A percentile compares a stretch with the other conserved stretches of the same genome.
Conservation (phyloP, 176 grass and related monocot species). For the Panicum miliaceum region DNA sequence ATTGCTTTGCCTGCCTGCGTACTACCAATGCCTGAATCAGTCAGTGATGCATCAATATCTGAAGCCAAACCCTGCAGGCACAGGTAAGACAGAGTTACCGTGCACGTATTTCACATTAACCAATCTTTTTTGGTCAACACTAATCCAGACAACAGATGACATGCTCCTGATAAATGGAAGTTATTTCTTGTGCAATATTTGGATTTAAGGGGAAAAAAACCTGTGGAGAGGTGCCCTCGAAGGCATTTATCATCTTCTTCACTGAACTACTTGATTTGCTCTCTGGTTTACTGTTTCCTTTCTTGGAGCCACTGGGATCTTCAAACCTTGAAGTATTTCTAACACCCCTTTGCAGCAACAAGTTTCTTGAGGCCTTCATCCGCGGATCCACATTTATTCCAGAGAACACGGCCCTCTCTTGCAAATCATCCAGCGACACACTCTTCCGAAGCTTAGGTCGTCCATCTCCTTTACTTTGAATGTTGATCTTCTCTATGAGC, state of each 20-base stretch:
- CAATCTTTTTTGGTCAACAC: background rate
- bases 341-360: background rate
- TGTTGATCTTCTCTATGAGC: constrained; percentile 11
- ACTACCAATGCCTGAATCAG: background rate
- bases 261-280: constrained; percentile 40
- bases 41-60: background rate
- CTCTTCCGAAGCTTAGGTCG: constrained; percentile 21
- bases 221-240: constrained; percentile 41
- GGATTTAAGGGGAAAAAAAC: background rate
- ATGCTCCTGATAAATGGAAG: background rate
- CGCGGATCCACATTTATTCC: background rate
- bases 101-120: background rate
- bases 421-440: constrained; percentile 33
- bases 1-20: background rate
- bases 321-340: background rate
- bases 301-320: constrained; percentile 26
- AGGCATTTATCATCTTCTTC: constrained; percentile 46
- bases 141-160: background rate
- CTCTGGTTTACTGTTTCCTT: background rate
- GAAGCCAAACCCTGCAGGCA: background rate
- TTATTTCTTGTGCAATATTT: background rate
- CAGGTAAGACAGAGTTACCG: background rate
- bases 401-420: background rate
- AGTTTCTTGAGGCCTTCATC: constrained; percentile 3
- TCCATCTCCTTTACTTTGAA: constrained; percentile 27